These are phyloP conservation scores for Margaritispora aquatica DNA, from an alignment of 495 filamentous ascomycete species.

Conservation along the genomic window DNA sequence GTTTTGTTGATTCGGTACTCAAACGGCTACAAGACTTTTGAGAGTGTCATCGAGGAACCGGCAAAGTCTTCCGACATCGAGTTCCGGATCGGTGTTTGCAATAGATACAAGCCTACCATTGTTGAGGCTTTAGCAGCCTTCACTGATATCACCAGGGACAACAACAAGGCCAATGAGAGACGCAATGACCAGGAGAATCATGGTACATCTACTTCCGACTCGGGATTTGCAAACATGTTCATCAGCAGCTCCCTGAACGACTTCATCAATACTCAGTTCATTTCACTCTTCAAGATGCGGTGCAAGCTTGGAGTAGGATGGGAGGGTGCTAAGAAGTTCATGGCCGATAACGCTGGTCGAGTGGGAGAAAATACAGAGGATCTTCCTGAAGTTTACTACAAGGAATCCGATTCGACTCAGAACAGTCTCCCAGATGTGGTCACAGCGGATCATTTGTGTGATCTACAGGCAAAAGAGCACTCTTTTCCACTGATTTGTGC, in stretches of 20 bases:
- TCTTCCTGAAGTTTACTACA: slow-evolving; percentile 10
- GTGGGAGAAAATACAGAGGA: slow-evolving; percentile 3
- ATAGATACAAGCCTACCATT: slow-evolving; percentile 41
- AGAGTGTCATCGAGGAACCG: slow-evolving; percentile 17
- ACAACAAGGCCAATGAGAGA: neutral
- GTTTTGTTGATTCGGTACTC: slow-evolving; percentile 69
- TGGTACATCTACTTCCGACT: neutral
- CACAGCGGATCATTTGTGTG: slow-evolving; percentile 43
- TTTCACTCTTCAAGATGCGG: slow-evolving; percentile 57
- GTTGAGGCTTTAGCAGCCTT: slow-evolving; percentile 25
- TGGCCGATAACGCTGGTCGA: slow-evolving; percentile 14
- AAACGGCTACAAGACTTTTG: slow-evolving; percentile 48
- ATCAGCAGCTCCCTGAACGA: slow-evolving; percentile 67
- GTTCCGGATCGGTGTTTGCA: slow-evolving; percentile 40
- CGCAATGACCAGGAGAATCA: neutral
- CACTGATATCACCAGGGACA: slow-evolving; percentile 3
- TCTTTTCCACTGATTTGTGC: slow-evolving; percentile 20
- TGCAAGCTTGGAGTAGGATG: slow-evolving; percentile 48
- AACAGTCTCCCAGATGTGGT: slow-evolving; percentile 32
- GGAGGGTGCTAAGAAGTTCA: slow-evolving; percentile 58
- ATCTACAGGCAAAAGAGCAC: slow-evolving; percentile 21
- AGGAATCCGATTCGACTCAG: slow-evolving; percentile 7
- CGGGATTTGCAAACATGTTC: slow-evolving; percentile 40
- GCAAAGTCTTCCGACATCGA: slow-evolving; percentile 13
- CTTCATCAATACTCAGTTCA: slow-evolving; percentile 62